These are phyloP conservation scores for Juncus effusus DNA, from an alignment of 176 grass and related monocot genomes.

Conservation along the genomic window DNA sequence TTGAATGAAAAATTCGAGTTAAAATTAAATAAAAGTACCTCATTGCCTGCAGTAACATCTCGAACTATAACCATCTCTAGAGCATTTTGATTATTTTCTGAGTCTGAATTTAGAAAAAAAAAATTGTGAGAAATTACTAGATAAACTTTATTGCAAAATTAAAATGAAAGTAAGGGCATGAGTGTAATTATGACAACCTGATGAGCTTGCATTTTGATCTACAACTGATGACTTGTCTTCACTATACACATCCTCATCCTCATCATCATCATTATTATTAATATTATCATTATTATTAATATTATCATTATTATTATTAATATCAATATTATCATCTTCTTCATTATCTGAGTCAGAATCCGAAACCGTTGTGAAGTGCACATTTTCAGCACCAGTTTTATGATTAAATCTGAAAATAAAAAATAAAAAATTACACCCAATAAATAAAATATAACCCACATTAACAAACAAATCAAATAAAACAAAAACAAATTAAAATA, in stretches of 20 bases:
- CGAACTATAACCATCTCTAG: conserved; percentile 88
- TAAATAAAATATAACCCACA: neutral
- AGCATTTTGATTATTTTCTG: conserved; percentile 35
- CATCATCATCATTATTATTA: conserved; percentile 26
- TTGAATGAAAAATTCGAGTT: conserved; percentile 8
- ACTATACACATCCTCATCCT: conserved; percentile 33
- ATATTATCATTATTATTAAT: conserved; percentile 28
- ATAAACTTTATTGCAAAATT: neutral
- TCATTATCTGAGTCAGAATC: conserved; percentile 43
- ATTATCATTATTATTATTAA: neutral
- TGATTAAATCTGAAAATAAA: conserved; percentile 77
- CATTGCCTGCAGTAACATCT: conserved; percentile 54
- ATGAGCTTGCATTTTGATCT: conserved; percentile 34
- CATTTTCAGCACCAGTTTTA: conserved; percentile 82
- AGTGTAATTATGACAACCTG: conserved; percentile 41
- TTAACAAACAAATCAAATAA: neutral
- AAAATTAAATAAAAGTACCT: conserved; percentile 43
- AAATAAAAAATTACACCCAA: neutral
- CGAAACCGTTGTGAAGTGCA: conserved; percentile 54
- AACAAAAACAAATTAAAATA: neutral
- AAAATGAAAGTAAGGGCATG: neutral
- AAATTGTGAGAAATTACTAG: neutral
- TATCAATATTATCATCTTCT: conserved; percentile 20
- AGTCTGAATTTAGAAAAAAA: conserved; percentile 28
- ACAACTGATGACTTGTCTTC: conserved; percentile 39